Percentiles rank a stretch among this genome's conserved stretches.
Evolutionary conservation across 345 rosid species (phyloP).

Genomic region (Isatis tinctoria): DNA sequence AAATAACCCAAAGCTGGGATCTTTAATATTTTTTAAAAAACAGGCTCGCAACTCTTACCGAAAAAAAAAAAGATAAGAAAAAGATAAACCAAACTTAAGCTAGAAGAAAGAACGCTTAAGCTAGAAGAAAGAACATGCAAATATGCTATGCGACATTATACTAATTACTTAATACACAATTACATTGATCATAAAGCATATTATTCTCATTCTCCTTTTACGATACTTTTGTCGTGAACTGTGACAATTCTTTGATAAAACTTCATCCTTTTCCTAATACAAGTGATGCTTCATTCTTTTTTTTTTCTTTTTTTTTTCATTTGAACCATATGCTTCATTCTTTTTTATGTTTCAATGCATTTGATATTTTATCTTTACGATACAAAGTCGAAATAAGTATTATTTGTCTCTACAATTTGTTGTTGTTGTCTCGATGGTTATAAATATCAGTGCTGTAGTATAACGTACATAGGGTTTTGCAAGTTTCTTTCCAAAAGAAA

Average conservation of each 20-base stretch:
- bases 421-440: not conserved
- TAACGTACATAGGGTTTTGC: not conserved
- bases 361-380: not conserved
- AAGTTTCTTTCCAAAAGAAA: not conserved
- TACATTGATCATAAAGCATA: not conserved
- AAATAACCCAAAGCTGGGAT: not conserved
- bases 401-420: not conserved
- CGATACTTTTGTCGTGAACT: not conserved
- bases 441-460: not conserved
- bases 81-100: not conserved
- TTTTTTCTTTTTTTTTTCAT: not conserved
- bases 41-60: not conserved
- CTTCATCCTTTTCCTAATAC: not conserved
- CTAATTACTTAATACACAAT: not conserved
- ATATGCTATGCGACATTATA: not conserved
- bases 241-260: not conserved
- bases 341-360: not conserved
- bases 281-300: not conserved
- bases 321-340: not conserved
- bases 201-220: not conserved
- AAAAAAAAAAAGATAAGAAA: not conserved
- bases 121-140: constrained; percentile 9
- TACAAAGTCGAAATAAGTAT: not conserved
- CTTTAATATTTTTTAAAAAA: not conserved
- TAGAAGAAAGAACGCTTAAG: constrained; percentile 19